Conservation (phyloP, 179 eudicot species). For the Silene noctiflora region DNA sequence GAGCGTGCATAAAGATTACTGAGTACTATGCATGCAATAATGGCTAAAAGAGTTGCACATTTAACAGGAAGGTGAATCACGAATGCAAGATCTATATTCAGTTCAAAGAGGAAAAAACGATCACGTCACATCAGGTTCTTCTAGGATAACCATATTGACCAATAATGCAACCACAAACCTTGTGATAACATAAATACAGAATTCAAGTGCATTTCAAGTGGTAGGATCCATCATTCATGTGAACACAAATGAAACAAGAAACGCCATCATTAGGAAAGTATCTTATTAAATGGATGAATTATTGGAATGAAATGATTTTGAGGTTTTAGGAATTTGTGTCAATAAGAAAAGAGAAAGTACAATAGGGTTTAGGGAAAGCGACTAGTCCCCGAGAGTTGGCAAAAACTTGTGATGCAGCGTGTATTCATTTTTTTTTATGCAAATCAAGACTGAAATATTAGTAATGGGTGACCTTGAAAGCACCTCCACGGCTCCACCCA, state of each 20-base stretch:
- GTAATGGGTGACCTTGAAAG: too few species aligned
- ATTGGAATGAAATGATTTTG: not conserved
- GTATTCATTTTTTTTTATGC: not conserved
- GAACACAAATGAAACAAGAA: too few species aligned
- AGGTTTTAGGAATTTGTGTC: too few species aligned
- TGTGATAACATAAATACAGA: not conserved
- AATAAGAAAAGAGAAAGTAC: too few species aligned
- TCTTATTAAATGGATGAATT: not conserved
- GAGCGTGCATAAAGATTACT: not conserved
- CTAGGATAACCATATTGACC: not conserved
- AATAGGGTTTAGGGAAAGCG: not conserved
- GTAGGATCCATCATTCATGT: too few species aligned
- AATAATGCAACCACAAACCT: not conserved
- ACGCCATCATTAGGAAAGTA: not conserved
- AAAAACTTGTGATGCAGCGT: not conserved
- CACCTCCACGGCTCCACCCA: too few species aligned
- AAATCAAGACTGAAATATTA: not conserved
- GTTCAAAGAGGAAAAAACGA: not conserved
- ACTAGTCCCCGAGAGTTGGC: too few species aligned
- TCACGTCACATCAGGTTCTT: not conserved
- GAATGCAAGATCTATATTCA: not conserved
- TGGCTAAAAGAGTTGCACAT: not conserved
- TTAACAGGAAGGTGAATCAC: not conserved
- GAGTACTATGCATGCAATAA: not conserved
- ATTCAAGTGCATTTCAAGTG: too few species aligned